These are phyloP conservation scores for Hirsutella minnesotensis DNA, from an alignment of 2,329 filamentous ascomycete species.

Conservation along the genomic window DNA sequence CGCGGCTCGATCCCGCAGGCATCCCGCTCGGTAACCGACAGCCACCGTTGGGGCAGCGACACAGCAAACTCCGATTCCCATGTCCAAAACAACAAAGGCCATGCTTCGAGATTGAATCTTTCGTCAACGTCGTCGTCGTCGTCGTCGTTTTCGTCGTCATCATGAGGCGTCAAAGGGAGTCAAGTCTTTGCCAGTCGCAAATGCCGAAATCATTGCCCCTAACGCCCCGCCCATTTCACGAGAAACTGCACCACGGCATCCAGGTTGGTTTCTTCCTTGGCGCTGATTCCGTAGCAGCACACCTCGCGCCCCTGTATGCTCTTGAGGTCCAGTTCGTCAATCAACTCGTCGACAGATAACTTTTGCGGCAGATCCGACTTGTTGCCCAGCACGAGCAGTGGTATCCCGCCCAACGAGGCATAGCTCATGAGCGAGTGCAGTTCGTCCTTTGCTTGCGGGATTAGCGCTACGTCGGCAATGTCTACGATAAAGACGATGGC, in stretches of 20 bases:
- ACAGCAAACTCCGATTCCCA: not conserved
- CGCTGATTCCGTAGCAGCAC: conserved; percentile 96
- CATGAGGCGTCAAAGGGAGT: conserved; percentile 3
- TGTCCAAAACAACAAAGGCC: not conserved
- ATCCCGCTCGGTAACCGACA: not conserved
- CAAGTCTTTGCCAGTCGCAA: not conserved
- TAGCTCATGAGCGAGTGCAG: conserved; percentile 82
- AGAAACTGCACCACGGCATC: conserved; percentile 95
- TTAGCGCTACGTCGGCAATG: conserved; percentile 70
- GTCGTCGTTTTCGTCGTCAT: conserved; percentile 4
- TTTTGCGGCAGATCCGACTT: conserved; percentile 93
- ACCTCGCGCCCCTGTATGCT: conserved; percentile 85
- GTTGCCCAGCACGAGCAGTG: conserved; percentile 87
- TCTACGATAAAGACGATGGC: conserved; percentile 98
- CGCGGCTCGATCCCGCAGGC: not conserved
- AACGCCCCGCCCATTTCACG: conserved; percentile 76
- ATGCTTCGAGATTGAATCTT: conserved; percentile 1
- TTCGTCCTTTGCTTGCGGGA: conserved; percentile 82
- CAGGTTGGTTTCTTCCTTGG: conserved; percentile 96
- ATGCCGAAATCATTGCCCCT: conserved; percentile 10
- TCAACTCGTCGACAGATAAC: conserved; percentile 86
- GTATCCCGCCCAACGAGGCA: conserved; percentile 75
- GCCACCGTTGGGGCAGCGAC: not conserved
- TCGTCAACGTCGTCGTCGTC: conserved; percentile 3
- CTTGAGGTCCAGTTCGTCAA: conserved; percentile 84